Percentiles rank a stretch among this genome's conserved stretches.
Evolutionary conservation across 75 land plant genomes (phyloP).

Genomic region (Isoetes taiwanensis): DNA sequence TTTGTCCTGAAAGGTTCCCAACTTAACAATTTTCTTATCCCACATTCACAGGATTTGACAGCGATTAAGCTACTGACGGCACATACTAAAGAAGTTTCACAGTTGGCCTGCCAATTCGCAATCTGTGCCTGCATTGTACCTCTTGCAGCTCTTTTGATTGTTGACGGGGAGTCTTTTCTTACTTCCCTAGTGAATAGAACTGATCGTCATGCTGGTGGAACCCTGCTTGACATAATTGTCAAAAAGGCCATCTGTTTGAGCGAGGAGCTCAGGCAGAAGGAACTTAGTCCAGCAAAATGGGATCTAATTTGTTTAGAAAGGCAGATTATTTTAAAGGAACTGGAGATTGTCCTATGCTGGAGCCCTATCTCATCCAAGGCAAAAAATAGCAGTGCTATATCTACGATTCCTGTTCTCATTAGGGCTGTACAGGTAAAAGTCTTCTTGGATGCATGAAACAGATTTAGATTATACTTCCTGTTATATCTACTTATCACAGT

Average conservation of each 20-base stretch:
- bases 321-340: neutral
- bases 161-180: conserved; percentile 8
- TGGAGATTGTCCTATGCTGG: neutral
- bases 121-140: conserved; percentile 19
- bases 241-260: neutral
- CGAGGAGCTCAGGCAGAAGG: neutral
- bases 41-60: conserved; percentile 17
- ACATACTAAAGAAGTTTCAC: conserved; percentile 23
- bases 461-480: no score
- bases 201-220: neutral
- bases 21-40: neutral
- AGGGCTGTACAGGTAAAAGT: no score
- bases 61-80: conserved; percentile 10
- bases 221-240: neutral
- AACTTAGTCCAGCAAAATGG: neutral
- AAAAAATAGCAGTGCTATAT: no score
- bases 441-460: no score
- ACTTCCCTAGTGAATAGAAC: conserved; percentile 3
- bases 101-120: conserved; percentile 22
- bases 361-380: neutral
- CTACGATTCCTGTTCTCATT: no score
- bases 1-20: neutral
- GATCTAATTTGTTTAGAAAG: neutral
- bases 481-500: no score
- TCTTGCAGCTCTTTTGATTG: conserved; percentile 29